Base-by-base conservation (phyloP, 345 rosid species). In the Euphorbia peplus region DNA sequence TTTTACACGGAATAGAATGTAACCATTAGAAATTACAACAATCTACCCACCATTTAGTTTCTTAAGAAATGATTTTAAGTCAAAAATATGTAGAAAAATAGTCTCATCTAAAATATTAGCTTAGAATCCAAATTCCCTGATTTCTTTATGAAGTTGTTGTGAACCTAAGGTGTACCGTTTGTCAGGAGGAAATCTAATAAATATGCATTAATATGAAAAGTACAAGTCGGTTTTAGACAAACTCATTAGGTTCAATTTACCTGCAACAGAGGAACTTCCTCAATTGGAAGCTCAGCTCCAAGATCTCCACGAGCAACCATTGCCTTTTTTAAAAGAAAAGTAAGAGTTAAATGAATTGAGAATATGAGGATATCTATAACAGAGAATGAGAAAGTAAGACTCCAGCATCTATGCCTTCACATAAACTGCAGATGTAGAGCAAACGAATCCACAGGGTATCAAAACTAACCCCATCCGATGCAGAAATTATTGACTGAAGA, bases 241-340 rank as follows among this genome's bases (percentile, higher is more conserved):
- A 19, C 41, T 48, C n/a, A 22, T 32, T 9, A 1, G 30, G 50
- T 56, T 19, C 51, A 51, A 68, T 26, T 74, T 78, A 93, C 98
- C 96, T 93, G 98, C 86, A 93, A 83, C 64, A 93, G 68, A 8
- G 98, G 97, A 61, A 91, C 97, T 48, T 93, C 98, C 76, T 93
- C 98, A 50, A 91, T 85, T 76, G 98, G 98, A 83, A 93, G 98
- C 81, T 93, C 98, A 76, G 97, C 97, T 67, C 98, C 98, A 72
- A 93, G 96, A 81, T 93, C 97, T 82, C 97, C 98, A 73, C 98
- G 97, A 68, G 98, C 98, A 82, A 93, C 98, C 97, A 93, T 91
- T 55, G 98, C 98, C 97, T 91, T 64, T 55, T 44, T 44, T 1
- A 75, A 75, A 35, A 66, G 30, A 28, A 22, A 47, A 10, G n/a